These are phyloP conservation scores for Ophiocordyceps unilateralis DNA, from an alignment of 2,329 filamentous ascomycete genomes.

Conservation along the genomic window DNA sequence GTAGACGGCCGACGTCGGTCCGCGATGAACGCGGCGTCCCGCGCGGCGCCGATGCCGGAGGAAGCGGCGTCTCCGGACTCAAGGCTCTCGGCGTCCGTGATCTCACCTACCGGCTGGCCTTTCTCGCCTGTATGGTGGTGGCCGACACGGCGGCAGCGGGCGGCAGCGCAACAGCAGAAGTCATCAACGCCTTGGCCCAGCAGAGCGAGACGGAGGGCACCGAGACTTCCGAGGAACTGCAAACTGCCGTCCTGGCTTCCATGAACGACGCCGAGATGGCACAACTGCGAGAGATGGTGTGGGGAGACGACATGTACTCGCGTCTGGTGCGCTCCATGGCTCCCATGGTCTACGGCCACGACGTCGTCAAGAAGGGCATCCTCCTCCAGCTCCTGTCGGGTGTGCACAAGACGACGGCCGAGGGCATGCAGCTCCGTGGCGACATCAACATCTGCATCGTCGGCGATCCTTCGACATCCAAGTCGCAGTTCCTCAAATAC, in stretches of 20 bases:
- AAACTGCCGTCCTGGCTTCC: conserved; percentile 71
- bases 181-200: conserved; percentile 61
- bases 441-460: conserved; percentile 99
- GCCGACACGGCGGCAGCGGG: conserved; percentile 73
- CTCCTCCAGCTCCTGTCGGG: conserved; percentile 92
- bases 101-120: conserved; percentile 88
- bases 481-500: conserved; percentile 97
- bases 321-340: conserved; percentile 85
- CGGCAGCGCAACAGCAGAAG: conserved; percentile 52
- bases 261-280: conserved; percentile 79
- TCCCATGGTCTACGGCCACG: conserved; percentile 93
- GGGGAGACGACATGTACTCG: conserved; percentile 88
- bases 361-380: conserved; percentile 93
- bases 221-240: conserved; percentile 66
- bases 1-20: conserved; percentile 64
- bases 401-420: conserved; percentile 76
- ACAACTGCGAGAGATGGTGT: conserved; percentile 82
- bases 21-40: conserved; percentile 61
- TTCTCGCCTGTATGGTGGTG: conserved; percentile 89
- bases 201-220: conserved; percentile 45
- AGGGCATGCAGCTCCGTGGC: conserved; percentile 89
- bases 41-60: conserved; percentile 64
- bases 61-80: conserved; percentile 69
- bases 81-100: conserved; percentile 90
- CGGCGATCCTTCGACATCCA: conserved; percentile 89